These are phyloP conservation scores for Rhodotorula sp. DNA, from an alignment of 1,284 basidiomycete species.

Conservation along the genomic window DNA sequence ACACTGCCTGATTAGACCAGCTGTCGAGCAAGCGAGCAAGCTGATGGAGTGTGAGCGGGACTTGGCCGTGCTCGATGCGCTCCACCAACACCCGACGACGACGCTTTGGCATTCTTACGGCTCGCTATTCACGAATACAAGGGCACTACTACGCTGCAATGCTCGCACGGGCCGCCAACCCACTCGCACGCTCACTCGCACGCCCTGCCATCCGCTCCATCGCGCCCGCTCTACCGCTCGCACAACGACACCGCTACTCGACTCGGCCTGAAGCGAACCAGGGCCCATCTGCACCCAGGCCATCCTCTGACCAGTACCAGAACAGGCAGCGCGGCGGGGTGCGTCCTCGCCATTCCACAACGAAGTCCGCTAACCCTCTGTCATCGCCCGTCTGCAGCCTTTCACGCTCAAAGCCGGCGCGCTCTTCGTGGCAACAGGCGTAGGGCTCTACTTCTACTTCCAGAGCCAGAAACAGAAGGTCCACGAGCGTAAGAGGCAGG, in stretches of 20 bases:
- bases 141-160: background rate
- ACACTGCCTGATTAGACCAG: too few relatives aligned
- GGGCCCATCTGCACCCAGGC: constrained; percentile 3
- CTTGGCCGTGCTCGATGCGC: background rate
- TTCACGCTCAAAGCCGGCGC: constrained; percentile 82
- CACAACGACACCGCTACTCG: background rate
- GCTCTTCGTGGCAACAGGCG: constrained; percentile 77
- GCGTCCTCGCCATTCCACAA: background rate
- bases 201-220: background rate
- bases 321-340: constrained; percentile 19
- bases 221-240: background rate
- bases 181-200: background rate
- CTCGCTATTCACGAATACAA: too few relatives aligned
- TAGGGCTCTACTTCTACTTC: constrained; percentile 85
- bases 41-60: background rate
- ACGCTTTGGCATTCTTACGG: too few relatives aligned
- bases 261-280: background rate
- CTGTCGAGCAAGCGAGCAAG: background rate
- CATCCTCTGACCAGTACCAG: constrained; percentile 3
- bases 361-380: background rate
- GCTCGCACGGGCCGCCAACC: background rate
- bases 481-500: constrained; percentile 60
- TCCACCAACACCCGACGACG: too few relatives aligned
- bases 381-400: constrained; percentile 51
- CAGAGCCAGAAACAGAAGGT: constrained; percentile 77